Base-by-base conservation (phyloP, 2,329 filamentous ascomycete species). In the Neurospora crassa region DNA sequence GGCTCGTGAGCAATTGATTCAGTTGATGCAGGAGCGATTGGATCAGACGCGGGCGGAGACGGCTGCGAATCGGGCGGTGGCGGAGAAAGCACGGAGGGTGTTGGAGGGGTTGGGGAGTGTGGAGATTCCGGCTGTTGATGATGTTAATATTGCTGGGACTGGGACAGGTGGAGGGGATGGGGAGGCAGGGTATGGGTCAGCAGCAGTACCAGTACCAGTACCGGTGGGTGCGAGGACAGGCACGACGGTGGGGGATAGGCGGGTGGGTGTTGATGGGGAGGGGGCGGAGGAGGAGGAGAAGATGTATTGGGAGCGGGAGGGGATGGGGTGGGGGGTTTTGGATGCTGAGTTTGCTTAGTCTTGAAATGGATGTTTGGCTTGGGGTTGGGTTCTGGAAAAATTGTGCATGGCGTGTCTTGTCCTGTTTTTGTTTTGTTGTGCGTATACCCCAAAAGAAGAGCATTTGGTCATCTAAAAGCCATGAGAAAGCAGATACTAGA, bases 11-110 rank as follows among this genome's bases (percentile, higher is more conserved):
- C 94, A 91, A 40, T 84, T 97, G 71, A 97, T 97, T 41, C 82
- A 91, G 75, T 88, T 95, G 84, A 94, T 97, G 91, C 92, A 97
- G 81, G 90, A 92, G 75, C 91, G 95, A 77, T 82, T 97, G 40
- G 89, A 92, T 75, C 86, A 84, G 75, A 91, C 90, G 70, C 88
- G 87, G 75, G 87, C 87, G 70, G 94, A 97, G 81, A 93, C 94
- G 1, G 85, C 88, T 42, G 88, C 86, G 3, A 88, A 94, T 67
- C 85, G 86, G 71, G 86, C 86, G 72, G 89, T 89, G 77, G 89
- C 89, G 69, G 89, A 90, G 75, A 91, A 91, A 81, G 92, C 96
- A 73, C 88, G 90, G 76, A 86, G 88, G 47, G 85, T 95, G 71
- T 85, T 97, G 72, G 88, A 89, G 71, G 91, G 90, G 0, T 83